A percentile compares a stretch with the other conserved stretches of the same genome.
Evolutionary conservation across 106 monocot species (phyloP).

Genomic region (Allium sativum): DNA sequence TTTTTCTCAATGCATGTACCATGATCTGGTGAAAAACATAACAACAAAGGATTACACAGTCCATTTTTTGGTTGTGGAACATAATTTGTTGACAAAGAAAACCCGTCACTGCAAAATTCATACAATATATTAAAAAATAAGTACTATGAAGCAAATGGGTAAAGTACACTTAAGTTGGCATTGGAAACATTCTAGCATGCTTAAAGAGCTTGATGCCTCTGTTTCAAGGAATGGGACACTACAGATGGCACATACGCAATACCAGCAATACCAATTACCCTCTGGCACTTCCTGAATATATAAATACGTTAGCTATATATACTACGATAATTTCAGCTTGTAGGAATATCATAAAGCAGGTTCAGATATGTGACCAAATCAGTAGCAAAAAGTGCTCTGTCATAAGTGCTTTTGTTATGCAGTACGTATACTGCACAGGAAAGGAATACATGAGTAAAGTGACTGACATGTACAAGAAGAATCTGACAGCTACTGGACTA

Average conservation of each 20-base stretch:
- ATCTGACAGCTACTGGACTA: too few species aligned
- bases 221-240: conserved; percentile 24
- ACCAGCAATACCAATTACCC: conserved; percentile 86
- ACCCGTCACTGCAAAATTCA: not conserved
- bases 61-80: not conserved
- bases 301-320: too few species aligned
- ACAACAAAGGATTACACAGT: not conserved
- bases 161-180: conserved; percentile 78
- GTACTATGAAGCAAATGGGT: not conserved
- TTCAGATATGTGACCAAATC: too few species aligned
- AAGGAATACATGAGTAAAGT: too few species aligned
- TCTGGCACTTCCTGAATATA: conserved; percentile 66
- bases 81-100: not conserved
- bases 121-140: not conserved
- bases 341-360: too few species aligned
- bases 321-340: too few species aligned
- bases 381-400: too few species aligned
- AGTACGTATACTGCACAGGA: too few species aligned
- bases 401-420: too few species aligned
- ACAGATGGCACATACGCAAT: conserved; percentile 66
- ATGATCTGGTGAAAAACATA: conserved; percentile 44
- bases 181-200: conserved; percentile 58
- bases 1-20: conserved; percentile 35
- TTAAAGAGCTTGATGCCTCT: conserved; percentile 25
- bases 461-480: too few species aligned